phyloP scores from a whole-genome alignment of 2,329 filamentous ascomycete species.

The Pseudopyricularia javanii region DNA sequence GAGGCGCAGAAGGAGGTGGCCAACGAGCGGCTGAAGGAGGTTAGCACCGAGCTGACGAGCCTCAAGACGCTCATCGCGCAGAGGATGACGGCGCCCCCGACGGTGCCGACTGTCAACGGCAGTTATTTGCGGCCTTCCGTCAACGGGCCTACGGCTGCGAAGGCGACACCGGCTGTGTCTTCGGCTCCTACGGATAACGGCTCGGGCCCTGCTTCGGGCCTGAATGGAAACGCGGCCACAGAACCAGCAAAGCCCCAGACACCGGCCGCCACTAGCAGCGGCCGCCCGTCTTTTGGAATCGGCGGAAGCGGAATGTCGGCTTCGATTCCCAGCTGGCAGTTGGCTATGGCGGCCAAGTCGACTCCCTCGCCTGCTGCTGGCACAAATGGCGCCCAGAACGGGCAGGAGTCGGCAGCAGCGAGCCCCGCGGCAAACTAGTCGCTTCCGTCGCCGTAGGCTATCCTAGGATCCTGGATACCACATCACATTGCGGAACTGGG shows the following conservation, averaged over 20 bases:
- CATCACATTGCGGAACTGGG: too few relatives aligned
- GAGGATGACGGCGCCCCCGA: conserved; percentile 35
- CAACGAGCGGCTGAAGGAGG: conserved; percentile 69
- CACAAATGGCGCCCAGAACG: neutral
- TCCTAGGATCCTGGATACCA: too few relatives aligned
- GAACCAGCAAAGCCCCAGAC: conserved; percentile 20
- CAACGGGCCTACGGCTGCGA: conserved; percentile 7
- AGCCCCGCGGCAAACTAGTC: neutral
- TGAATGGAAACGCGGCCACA: conserved; percentile 3
- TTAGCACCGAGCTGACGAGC: conserved; percentile 80
- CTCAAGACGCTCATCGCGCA: conserved; percentile 74
- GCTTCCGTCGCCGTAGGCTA: too few relatives aligned
- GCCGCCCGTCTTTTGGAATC: conserved; percentile 30
- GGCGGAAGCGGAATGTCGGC: conserved; percentile 39
- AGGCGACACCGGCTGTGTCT: conserved; percentile 8
- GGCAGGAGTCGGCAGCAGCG: neutral
- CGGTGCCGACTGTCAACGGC: conserved; percentile 19
- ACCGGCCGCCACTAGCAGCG: conserved; percentile 20
- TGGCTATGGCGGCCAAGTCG: conserved; percentile 51
- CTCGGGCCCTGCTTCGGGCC: neutral
- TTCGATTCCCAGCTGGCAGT: conserved; percentile 70
- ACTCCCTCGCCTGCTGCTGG: neutral
- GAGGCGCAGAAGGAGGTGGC: conserved; percentile 77
- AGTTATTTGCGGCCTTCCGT: conserved; percentile 16
- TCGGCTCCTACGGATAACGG: conserved; percentile 4